Evolutionary conservation across 2,329 filamentous ascomycete genomes (phyloP), one percentile per base, ranked within the genome.

Genomic region (Xylogone sp.): DNA sequence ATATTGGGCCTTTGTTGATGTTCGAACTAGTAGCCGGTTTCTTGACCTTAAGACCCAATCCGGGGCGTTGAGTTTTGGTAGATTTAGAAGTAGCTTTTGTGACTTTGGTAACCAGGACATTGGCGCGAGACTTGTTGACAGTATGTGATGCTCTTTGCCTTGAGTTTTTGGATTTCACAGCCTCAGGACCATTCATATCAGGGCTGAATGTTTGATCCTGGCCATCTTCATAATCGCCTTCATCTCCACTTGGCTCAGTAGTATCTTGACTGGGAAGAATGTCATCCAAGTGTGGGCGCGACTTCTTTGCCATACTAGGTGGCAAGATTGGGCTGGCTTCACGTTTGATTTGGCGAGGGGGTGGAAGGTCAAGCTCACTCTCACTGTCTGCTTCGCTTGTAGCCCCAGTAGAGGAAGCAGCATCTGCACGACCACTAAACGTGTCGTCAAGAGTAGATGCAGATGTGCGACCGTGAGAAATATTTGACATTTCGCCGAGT

Each of bases 391-490:
- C 81, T 52, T 94, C 88, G 60, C 88, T 92, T 45, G 88, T 94
- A 50, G 89, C 90, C 49, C 89, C 89, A 43, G 88, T 90, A 2
- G 90, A 95, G 2, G 90, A 95, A 46, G 88, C 83, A 45, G 81
- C 83, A 66, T 97, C 93, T 42, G 92, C 92, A 62, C 84, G 86
- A 45, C 92, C 92, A 68, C 93, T 97, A 57, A 97, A 88, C 1
- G 90, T 92, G 69, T 97, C 93, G 64, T 97, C 93, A 51, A 94
- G 76, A 5, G 93, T 97, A 1, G 93, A 97, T 6, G 91, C 90
- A 8, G 93, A 97, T 2, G 90, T 96, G 59, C 93, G 88, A 50
- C 91, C 92, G 63, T 96, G 90, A 1, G 91, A 96, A 64, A 95
- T 87, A 67, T 96, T 96, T 51, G 91, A 94, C 61, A 92, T 90